These are phyloP conservation scores for Collybia nuda DNA, from an alignment of 768 basidiomycete species.

Conservation along the genomic window DNA sequence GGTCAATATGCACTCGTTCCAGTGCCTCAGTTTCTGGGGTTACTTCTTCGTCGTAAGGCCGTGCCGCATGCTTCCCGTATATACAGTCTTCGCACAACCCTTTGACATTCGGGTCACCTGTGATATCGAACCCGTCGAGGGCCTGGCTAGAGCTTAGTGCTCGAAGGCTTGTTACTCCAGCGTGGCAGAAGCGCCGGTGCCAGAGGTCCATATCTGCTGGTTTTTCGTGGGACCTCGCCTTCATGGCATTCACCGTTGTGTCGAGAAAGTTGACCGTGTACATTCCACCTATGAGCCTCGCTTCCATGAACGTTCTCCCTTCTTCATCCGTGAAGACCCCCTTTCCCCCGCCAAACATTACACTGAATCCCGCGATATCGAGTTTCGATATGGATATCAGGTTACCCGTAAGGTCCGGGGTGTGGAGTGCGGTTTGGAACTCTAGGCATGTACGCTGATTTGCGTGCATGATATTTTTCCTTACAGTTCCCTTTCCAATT, in stretches of 20 bases:
- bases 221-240: too few relatives aligned
- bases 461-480: too few relatives aligned
- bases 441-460: conserved; percentile 3
- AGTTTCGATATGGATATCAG: conserved; percentile 20
- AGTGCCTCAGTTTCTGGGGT: conserved; percentile 9
- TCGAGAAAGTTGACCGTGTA: too few relatives aligned
- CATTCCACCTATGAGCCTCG: too few relatives aligned
- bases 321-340: background rate
- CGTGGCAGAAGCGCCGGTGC: background rate
- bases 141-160: background rate
- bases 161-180: background rate
- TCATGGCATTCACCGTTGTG: too few relatives aligned
- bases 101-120: background rate
- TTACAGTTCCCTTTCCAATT: too few relatives aligned
- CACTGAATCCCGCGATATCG: conserved; percentile 9
- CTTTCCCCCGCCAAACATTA: conserved; percentile 12
- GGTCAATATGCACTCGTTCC: conserved; percentile 11
- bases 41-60: conserved; percentile 15
- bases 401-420: conserved; percentile 22
- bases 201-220: too few relatives aligned
- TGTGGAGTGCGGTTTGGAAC: conserved; percentile 7
- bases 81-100: background rate
- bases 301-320: too few relatives aligned
- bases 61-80: background rate
- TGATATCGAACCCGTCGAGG: background rate